These are phyloP conservation scores for Argentina anserina DNA, from an alignment of 306 rosid species.

Conservation along the genomic window DNA sequence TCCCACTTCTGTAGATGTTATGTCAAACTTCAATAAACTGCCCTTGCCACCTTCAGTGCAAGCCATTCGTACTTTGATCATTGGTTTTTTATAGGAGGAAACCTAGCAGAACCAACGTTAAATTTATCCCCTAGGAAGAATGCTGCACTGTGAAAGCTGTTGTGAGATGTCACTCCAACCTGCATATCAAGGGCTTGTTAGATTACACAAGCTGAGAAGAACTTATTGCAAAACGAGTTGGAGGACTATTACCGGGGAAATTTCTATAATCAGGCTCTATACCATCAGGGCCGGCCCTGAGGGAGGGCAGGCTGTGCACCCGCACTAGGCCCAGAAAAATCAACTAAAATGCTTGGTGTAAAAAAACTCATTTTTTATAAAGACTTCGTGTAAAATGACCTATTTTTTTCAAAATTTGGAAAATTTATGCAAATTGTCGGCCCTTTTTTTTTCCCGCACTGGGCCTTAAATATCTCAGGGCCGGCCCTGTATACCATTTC, in stretches of 20 bases:
- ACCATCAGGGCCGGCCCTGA: no score
- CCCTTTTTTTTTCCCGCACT: no score
- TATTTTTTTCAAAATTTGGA: no score
- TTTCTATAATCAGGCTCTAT: slow-evolving; percentile 83
- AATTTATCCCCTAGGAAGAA: slow-evolving; percentile 47
- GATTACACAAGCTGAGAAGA: slow-evolving; percentile 20
- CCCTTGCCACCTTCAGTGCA: not conserved
- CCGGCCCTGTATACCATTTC: no score
- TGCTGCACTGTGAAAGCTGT: slow-evolving; percentile 59
- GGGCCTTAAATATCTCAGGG: no score
- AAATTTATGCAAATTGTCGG: no score
- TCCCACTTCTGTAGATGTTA: not conserved
- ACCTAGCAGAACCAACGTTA: not conserved
- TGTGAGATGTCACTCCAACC: slow-evolving; percentile 69
- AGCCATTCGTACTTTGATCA: not conserved
- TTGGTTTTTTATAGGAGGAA: not conserved
- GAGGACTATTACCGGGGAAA: slow-evolving; percentile 64
- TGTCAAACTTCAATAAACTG: not conserved
- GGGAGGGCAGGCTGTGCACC: no score
- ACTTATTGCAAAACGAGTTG: not conserved
- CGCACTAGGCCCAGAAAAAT: no score
- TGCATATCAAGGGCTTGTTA: slow-evolving; percentile 32
- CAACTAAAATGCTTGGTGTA: no score
- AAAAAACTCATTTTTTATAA: no score
- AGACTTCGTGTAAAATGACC: no score